Evolutionary conservation across 371 early-diverging fungal genomes (phyloP).

Genomic region (Basidiobolus meristosporus): DNA sequence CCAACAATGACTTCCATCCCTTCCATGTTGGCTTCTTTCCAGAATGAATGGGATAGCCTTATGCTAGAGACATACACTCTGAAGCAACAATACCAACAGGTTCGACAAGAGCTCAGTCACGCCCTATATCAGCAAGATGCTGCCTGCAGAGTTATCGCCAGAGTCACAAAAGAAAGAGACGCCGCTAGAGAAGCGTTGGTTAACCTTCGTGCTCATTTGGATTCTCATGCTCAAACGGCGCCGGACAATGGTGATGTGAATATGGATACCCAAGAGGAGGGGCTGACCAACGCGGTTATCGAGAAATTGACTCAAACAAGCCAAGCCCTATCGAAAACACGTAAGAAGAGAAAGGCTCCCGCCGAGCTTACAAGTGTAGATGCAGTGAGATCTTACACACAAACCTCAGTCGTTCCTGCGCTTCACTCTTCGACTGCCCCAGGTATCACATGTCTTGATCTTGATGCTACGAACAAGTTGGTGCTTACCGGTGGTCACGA

Average conservation of each 20-base stretch:
- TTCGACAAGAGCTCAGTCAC: constrained; percentile 77
- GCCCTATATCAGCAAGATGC: constrained; percentile 91
- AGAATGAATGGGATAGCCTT: constrained; percentile 87
- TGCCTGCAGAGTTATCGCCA: constrained; percentile 83
- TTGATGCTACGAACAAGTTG: constrained; percentile 34
- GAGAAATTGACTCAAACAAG: constrained; percentile 4
- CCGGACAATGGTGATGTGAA: background rate
- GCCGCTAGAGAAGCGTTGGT: constrained; percentile 33
- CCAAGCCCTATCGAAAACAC: constrained; percentile 32
- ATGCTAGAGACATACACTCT: constrained; percentile 84
- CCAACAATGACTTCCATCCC: constrained; percentile 84
- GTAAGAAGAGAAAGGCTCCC: constrained; percentile 75
- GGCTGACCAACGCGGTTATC: constrained; percentile 2
- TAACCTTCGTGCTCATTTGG: background rate
- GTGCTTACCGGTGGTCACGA: constrained; percentile 68
- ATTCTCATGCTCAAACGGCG: background rate
- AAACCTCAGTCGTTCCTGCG: constrained; percentile 28
- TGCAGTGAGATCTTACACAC: constrained; percentile 30
- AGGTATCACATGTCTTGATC: constrained; percentile 53
- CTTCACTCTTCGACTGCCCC: constrained; percentile 57
- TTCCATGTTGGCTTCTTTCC: constrained; percentile 67
- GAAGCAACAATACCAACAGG: constrained; percentile 78
- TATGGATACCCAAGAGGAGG: background rate
- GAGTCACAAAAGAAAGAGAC: constrained; percentile 77
- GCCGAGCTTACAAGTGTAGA: constrained; percentile 47